phyloP scores from a whole-genome alignment of 495 filamentous ascomycete species.

The Talaromyces borbonicus region DNA sequence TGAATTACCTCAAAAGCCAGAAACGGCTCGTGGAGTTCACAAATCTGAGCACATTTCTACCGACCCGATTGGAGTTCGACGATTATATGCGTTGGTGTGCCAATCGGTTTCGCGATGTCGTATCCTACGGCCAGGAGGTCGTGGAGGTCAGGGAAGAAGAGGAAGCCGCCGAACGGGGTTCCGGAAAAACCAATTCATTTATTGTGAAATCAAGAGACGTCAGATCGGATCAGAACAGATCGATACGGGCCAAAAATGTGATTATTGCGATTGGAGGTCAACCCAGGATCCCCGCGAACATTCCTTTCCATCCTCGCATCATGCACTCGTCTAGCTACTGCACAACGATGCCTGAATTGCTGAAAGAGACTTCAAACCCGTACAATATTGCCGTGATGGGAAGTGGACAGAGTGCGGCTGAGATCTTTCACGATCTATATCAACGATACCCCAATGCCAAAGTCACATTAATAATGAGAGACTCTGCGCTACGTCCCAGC shows the following conservation, averaged over 20 bases:
- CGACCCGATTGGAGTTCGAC: conserved; percentile 80
- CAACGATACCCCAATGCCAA: conserved; percentile 71
- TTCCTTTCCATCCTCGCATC: conserved; percentile 57
- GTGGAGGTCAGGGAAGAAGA: conserved; percentile 42
- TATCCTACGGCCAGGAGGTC: conserved; percentile 71
- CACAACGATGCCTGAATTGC: conserved; percentile 45
- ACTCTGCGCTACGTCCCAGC: conserved; percentile 72
- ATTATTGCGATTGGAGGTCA: conserved; percentile 78
- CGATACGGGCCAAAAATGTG: conserved; percentile 63
- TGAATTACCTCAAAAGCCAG: conserved; percentile 82
- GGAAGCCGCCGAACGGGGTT: conserved; percentile 29
- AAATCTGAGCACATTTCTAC: conserved; percentile 82
- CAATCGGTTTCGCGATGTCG: conserved; percentile 63
- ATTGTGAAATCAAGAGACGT: conserved; percentile 43
- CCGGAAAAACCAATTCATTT: conserved; percentile 41
- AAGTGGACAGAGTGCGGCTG: conserved; percentile 84
- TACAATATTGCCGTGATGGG: conserved; percentile 78
- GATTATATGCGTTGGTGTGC: conserved; percentile 95
- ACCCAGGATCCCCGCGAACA: conserved; percentile 60
- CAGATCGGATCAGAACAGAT: conserved; percentile 38
- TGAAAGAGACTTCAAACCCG: conserved; percentile 44
- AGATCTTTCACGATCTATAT: conserved; percentile 88
- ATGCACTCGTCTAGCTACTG: conserved; percentile 89
- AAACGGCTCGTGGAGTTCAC: conserved; percentile 76
- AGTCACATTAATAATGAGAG: conserved; percentile 66